These are phyloP conservation scores for Stephania japonica DNA, from an alignment of 164 flowering plant genomes.

Conservation along the genomic window DNA sequence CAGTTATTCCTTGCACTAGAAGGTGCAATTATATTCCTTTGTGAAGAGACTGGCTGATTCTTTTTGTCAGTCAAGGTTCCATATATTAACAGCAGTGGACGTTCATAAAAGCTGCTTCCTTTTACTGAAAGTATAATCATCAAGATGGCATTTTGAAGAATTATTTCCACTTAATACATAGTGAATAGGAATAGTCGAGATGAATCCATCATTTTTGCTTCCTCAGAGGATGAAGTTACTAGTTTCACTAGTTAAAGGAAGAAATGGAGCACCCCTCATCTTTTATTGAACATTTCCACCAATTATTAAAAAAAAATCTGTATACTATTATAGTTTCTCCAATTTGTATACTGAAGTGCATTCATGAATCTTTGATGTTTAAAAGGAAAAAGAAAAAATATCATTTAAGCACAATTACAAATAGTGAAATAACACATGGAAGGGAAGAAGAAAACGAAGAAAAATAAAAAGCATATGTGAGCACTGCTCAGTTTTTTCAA, in stretches of 20 bases:
- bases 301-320: neutral
- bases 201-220: neutral
- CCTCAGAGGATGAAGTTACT: neutral
- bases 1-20: neutral
- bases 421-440: neutral
- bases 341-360: neutral
- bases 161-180: neutral
- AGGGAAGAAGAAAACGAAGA: no score
- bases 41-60: neutral
- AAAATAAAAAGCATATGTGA: neutral
- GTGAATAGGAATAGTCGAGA: neutral
- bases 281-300: neutral
- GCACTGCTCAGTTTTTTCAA: neutral
- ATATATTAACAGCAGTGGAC: neutral
- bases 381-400: neutral
- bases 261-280: neutral
- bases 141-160: neutral
- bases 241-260: neutral
- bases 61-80: neutral
- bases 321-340: neutral
- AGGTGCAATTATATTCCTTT: neutral
- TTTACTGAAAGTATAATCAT: neutral
- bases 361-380: neutral
- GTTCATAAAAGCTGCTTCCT: neutral
- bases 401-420: neutral